These are phyloP conservation scores for Dactylellina cionopaga DNA, from an alignment of 2,329 filamentous ascomycete genomes.

Conservation along the genomic window DNA sequence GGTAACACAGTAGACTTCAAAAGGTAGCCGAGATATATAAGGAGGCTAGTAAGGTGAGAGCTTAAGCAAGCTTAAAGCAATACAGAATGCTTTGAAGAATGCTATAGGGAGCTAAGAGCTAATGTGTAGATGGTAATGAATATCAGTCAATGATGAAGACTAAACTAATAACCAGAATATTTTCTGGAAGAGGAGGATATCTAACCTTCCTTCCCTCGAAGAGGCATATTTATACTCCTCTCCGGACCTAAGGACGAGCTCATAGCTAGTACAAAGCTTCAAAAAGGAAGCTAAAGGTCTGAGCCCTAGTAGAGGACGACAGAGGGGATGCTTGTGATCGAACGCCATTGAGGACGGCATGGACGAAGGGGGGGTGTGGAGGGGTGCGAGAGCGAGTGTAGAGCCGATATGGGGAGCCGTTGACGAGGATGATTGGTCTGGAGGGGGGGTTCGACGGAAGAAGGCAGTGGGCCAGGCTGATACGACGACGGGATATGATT, in stretches of 20 bases:
- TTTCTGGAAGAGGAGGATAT: constrained; percentile 43
- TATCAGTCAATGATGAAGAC: constrained; percentile 25
- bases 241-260: not conserved
- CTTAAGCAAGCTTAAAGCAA: constrained; percentile 22
- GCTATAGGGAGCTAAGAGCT: not conserved
- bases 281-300: constrained; percentile 43
- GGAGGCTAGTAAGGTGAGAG: not conserved
- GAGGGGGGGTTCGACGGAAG: constrained; percentile 17
- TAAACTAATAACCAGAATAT: constrained; percentile 30
- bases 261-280: constrained; percentile 21
- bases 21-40: not conserved
- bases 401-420: constrained; percentile 33
- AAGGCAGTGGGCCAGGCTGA: constrained; percentile 14
- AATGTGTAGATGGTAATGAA: not conserved
- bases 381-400: constrained; percentile 31
- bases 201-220: constrained; percentile 37
- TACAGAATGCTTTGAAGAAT: constrained; percentile 27
- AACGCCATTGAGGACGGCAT: constrained; percentile 35
- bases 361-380: not conserved
- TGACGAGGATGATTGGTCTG: constrained; percentile 36
- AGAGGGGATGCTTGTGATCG: constrained; percentile 25
- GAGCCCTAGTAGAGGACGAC: constrained; percentile 45
- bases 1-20: constrained; percentile 38
- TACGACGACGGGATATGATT: constrained; percentile 43
- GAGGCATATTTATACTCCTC: constrained; percentile 51